These are phyloP conservation scores for Suillus tomentosus DNA, from an alignment of 768 basidiomycete genomes.

Conservation along the genomic window DNA sequence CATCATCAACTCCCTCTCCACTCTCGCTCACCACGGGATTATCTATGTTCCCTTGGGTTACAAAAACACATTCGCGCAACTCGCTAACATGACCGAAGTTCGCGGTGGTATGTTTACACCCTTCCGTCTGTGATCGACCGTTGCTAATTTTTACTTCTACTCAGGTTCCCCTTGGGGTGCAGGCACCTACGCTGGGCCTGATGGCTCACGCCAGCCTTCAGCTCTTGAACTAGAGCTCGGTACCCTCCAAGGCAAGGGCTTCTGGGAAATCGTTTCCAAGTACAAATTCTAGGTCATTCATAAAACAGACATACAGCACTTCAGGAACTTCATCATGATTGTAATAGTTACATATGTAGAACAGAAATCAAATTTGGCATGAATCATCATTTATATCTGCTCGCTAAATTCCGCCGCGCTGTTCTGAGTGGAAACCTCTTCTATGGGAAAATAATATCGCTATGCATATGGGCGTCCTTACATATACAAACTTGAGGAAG, in stretches of 20 bases:
- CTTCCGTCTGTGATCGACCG: neutral
- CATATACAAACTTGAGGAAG: neutral
- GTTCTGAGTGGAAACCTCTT: neutral
- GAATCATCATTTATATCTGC: neutral
- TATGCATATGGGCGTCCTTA: neutral
- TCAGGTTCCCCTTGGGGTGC: conserved; percentile 79
- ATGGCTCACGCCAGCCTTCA: conserved; percentile 50
- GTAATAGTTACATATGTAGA: neutral
- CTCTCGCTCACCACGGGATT: conserved; percentile 73
- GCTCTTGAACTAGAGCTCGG: conserved; percentile 55
- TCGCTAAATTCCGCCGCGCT: neutral
- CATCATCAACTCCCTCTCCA: conserved; percentile 50
- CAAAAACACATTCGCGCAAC: conserved; percentile 43
- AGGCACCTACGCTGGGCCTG: conserved; percentile 54
- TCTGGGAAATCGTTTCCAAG: conserved; percentile 49
- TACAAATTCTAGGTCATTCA: conserved; percentile 26
- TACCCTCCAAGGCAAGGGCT: conserved; percentile 50
- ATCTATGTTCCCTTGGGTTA: conserved; percentile 76
- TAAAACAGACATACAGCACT: neutral
- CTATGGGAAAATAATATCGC: neutral
- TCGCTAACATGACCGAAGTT: conserved; percentile 47
- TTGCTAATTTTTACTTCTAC: conserved; percentile 10
- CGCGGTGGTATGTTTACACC: conserved; percentile 54
- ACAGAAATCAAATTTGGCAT: neutral
- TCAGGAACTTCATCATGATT: neutral